Evolutionary conservation across 2,329 filamentous ascomycete species (phyloP).

Genomic region (Alternaria arbusti): DNA sequence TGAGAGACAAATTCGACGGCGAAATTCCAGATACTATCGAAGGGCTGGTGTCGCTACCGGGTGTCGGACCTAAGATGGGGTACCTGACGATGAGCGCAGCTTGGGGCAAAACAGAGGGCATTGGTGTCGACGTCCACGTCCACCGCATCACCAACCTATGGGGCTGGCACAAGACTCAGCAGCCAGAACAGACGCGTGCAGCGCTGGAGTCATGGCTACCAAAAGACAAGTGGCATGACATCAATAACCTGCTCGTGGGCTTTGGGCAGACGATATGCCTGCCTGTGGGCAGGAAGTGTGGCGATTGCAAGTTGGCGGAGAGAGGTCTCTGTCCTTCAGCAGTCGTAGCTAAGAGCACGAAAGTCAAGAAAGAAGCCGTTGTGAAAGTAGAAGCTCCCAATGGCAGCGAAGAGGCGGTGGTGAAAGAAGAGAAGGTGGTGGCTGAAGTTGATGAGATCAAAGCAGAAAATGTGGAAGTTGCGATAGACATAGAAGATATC

Average conservation of each 20-base stretch:
- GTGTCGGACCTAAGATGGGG: conserved; percentile 94
- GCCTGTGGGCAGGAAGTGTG: conserved; percentile 80
- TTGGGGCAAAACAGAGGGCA: conserved; percentile 73
- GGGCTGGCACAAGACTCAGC: conserved; percentile 85
- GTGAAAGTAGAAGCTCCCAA: conserved; percentile 46
- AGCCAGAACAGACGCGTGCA: conserved; percentile 79
- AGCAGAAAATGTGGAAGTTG: conserved; percentile 29
- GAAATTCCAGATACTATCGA: conserved; percentile 83
- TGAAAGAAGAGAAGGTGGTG: conserved; percentile 26
- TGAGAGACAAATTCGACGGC: conserved; percentile 71
- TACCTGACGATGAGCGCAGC: conserved; percentile 84
- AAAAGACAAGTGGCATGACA: conserved; percentile 84
- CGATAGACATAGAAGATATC: conserved; percentile 45
- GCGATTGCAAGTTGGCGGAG: conserved; percentile 81
- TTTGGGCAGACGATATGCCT: conserved; percentile 86
- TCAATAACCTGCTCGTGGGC: conserved; percentile 88
- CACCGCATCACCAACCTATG: conserved; percentile 94
- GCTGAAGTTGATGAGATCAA: conserved; percentile 30
- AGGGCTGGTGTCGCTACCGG: conserved; percentile 77
- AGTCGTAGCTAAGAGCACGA: conserved; percentile 57
- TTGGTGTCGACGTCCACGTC: conserved; percentile 94
- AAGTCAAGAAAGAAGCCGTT: conserved; percentile 53
- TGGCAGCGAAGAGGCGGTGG: conserved; percentile 30
- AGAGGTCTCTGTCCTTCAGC: conserved; percentile 72
- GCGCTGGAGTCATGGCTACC: conserved; percentile 84